phyloP scores from a whole-genome alignment of 345 rosid genomes.

The Orychophragmus violaceus region DNA sequence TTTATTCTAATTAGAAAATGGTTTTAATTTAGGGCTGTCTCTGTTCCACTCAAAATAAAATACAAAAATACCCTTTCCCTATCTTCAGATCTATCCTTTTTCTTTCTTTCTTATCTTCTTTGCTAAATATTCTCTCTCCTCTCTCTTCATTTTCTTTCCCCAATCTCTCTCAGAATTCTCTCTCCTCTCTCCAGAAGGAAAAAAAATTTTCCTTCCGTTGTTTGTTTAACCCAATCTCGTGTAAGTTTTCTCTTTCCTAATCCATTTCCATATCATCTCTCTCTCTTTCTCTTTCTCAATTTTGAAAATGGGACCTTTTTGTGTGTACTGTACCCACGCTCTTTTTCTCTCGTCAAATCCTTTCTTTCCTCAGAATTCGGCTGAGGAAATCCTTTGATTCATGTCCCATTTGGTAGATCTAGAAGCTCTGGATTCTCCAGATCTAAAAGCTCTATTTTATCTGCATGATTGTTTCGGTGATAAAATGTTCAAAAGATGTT shows the following conservation, averaged over 20 bases:
- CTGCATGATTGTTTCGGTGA: conserved; percentile 11
- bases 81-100: conserved; percentile 36
- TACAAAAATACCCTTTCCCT: conserved; percentile 17
- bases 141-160: conserved; percentile 37
- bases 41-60: conserved; percentile 10
- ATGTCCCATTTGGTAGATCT: conserved; percentile 21
- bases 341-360: conserved; percentile 8
- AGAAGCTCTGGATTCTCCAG: conserved; percentile 10
- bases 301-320: conserved; percentile 37
- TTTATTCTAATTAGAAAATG: neutral
- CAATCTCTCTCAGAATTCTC: conserved; percentile 40
- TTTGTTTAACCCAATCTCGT: conserved; percentile 55
- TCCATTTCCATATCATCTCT: conserved; percentile 37
- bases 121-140: conserved; percentile 27
- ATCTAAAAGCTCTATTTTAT: conserved; percentile 10
- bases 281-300: conserved; percentile 7
- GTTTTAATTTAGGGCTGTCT: conserved; percentile 21
- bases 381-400: neutral
- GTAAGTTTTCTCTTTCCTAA: conserved; percentile 91
- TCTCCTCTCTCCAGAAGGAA: conserved; percentile 76
- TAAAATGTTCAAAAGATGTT: neutral
- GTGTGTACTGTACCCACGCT: conserved; percentile 35
- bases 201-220: conserved; percentile 34
- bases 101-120: conserved; percentile 22
- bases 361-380: neutral